Base-by-base conservation (phyloP, 257 asterid species). In the Jacaranda copaia region DNA sequence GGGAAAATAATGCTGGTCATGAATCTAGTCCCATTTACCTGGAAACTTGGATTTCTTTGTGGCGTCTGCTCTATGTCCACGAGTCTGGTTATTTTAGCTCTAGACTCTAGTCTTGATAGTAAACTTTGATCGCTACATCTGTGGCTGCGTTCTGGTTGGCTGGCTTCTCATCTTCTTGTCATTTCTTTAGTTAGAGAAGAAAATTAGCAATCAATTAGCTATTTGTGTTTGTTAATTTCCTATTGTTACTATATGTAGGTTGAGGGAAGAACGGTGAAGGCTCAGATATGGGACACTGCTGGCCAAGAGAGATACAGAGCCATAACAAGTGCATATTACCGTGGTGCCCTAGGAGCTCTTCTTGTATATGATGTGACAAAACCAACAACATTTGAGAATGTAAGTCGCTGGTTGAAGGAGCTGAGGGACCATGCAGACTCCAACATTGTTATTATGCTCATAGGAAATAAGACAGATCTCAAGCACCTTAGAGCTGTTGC, bases 241-340 rank as follows among this genome's bases (percentile, higher is more conserved):
- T 46, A 13, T 73, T 46, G 51, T 20, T 74, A 42, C 46, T 42
- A 25, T 68, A 18, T 75, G 7, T 68, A 90, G 93, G 97, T 94
- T n/a, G 99, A 94, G 85, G 98, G 92, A 72, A 88, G 93, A 85
- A 92, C 96, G 2, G 84, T 94, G 68, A 94, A 94, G 87, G 93
- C 99, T 82, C 99, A 94, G 80, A 94, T 94, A 63, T 94, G 99
- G 99, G 99, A 94, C 90, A 94, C 99, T 1, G 99, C 99, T 55
- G 99, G 98, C n/a, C 99, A 94, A 81, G 99, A 92, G 84, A 89
- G 99, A 79, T 94, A 94, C 88, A 82, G 98, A 61, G 99, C 99
- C 81, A 94, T 94, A 36, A 94, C 99, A 74, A 92, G 99, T 81
- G 99, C 99, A 19, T 94, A 94, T 56, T 92, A 94, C 81, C 92